Evolutionary conservation across 73 alveolate species (phyloP).

Genomic region (Tetrahymena thermophila): DNA sequence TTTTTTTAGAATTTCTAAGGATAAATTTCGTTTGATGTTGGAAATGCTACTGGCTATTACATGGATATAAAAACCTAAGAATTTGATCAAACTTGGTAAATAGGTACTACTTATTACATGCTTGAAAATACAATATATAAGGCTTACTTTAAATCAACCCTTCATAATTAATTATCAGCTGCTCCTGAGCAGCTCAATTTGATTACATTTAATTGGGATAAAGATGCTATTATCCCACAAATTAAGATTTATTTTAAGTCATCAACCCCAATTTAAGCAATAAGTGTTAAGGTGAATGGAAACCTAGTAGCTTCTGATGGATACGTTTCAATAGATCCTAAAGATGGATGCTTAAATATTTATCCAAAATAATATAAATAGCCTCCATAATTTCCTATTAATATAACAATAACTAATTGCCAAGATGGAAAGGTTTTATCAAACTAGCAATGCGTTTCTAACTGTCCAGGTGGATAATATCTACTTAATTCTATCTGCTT

Average conservation of each 20-base stretch:
- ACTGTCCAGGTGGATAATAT: neutral
- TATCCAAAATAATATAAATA: neutral
- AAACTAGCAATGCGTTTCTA: neutral
- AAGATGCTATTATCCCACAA: neutral
- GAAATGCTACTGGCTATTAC: neutral
- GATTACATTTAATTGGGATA: neutral
- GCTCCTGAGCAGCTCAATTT: neutral
- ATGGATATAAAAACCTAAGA: neutral
- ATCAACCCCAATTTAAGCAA: neutral
- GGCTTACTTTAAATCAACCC: neutral
- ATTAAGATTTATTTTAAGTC: neutral
- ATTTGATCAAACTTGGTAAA: neutral
- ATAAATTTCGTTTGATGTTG: neutral
- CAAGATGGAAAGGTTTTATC: neutral
- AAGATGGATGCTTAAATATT: neutral
- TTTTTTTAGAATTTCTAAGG: neutral
- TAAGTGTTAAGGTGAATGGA: neutral
- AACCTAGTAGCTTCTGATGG: neutral
- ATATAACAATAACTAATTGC: neutral
- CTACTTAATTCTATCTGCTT: neutral
- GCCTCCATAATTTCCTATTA: neutral
- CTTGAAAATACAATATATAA: neutral
- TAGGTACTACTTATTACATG: neutral
- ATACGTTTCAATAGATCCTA: neutral
- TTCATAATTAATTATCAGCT: neutral